phyloP scores from a whole-genome alignment of 1,284 basidiomycete species.

The Limonomyces culmigenus region DNA sequence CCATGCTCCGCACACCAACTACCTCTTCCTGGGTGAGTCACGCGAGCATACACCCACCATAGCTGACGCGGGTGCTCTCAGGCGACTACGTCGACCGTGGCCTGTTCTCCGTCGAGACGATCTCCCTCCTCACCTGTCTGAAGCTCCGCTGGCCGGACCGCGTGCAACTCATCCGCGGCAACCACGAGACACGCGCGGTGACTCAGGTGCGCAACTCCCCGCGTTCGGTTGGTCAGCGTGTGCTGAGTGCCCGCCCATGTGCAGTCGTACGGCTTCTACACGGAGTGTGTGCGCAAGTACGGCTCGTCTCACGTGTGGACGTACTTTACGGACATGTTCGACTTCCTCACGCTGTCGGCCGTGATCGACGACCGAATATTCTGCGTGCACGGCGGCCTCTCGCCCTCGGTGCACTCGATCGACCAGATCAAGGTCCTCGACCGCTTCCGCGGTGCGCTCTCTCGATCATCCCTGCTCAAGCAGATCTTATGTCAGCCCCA shows the following conservation, averaged over 20 bases:
- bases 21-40: slow-evolving; percentile 81
- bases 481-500: slow-evolving; percentile 14
- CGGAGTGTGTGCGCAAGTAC: slow-evolving; percentile 96
- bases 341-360: slow-evolving; percentile 92
- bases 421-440: slow-evolving; percentile 99
- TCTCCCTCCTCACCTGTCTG: slow-evolving; percentile 90
- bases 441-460: slow-evolving; percentile 71
- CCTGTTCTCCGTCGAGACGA: slow-evolving; percentile 95
- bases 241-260: not conserved
- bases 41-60: slow-evolving; percentile 4
- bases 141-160: slow-evolving; percentile 96
- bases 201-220: slow-evolving; percentile 58
- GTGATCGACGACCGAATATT: slow-evolving; percentile 99
- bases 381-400: slow-evolving; percentile 95
- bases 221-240: not conserved
- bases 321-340: slow-evolving; percentile 99
- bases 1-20: slow-evolving; percentile 92
- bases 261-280: slow-evolving; percentile 98
- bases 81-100: slow-evolving; percentile 98
- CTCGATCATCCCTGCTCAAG: slow-evolving; percentile 4
- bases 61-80: slow-evolving; percentile 15
- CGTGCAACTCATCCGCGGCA: slow-evolving; percentile 93
- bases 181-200: slow-evolving; percentile 96
- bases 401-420: slow-evolving; percentile 96
- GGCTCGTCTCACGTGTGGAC: slow-evolving; percentile 95